Conservation (phyloP, 805 yeast species). For the Sugiyamaella lignohabitans region DNA sequence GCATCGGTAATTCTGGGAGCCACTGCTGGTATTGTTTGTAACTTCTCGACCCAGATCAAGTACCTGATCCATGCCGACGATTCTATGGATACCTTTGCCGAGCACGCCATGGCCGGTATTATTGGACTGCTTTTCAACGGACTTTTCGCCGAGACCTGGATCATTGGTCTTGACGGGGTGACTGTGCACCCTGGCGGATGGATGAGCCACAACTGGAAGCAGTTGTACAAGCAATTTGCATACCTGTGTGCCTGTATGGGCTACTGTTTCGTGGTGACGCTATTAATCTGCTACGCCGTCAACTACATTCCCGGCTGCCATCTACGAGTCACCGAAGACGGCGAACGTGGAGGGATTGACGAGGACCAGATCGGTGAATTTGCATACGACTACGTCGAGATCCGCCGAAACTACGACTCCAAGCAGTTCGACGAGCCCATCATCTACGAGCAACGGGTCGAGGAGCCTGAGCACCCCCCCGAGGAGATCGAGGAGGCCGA, state of each 20-base stretch:
- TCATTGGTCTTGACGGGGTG: slow-evolving; percentile 83
- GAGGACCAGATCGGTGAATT: slow-evolving; percentile 97
- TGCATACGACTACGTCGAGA: slow-evolving; percentile 98
- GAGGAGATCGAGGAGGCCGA: not conserved
- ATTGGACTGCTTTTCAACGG: slow-evolving; percentile 84
- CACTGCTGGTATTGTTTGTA: slow-evolving; percentile 75
- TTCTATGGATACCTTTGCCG: slow-evolving; percentile 92
- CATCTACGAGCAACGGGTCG: not conserved
- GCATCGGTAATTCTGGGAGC: slow-evolving; percentile 83
- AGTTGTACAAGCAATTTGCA: slow-evolving; percentile 83
- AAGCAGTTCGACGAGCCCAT: not conserved
- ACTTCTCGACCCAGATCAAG: slow-evolving; percentile 82
- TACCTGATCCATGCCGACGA: slow-evolving; percentile 80
- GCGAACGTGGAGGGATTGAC: slow-evolving; percentile 85
- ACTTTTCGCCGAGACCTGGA: slow-evolving; percentile 78
- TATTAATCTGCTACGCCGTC: slow-evolving; percentile 64
- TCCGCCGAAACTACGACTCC: slow-evolving; percentile 65
- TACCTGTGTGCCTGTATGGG: slow-evolving; percentile 70
- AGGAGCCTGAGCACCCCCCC: not conserved
- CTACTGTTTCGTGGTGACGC: slow-evolving; percentile 70
- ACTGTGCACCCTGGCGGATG: slow-evolving; percentile 88
- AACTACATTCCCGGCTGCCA: slow-evolving; percentile 76
- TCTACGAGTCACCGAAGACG: slow-evolving; percentile 74
- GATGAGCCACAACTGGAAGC: slow-evolving; percentile 85
- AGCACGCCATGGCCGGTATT: slow-evolving; percentile 96